Evolutionary conservation across 352 stramenopile species (phyloP).

Genomic region (Pseudoperonospora humuli): DNA sequence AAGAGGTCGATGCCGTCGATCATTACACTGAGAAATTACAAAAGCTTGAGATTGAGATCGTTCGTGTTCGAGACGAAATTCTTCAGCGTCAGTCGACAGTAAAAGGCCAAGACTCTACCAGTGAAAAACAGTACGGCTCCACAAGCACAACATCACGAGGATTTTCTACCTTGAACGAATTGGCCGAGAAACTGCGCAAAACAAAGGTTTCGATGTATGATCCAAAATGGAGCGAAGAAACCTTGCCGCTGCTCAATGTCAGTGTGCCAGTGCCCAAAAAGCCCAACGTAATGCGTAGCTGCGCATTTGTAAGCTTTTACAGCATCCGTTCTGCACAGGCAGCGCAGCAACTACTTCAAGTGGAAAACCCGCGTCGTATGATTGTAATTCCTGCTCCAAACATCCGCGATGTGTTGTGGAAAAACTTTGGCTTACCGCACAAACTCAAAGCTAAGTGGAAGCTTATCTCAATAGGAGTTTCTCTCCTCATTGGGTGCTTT

Average conservation of each 20-base stretch:
- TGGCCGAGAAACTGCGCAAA: constrained; percentile 22
- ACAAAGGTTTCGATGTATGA: constrained; percentile 28
- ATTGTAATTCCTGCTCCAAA: constrained; percentile 51
- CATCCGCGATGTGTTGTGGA: constrained; percentile 62
- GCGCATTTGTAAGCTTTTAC: constrained; percentile 63
- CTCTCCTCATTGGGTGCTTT: constrained; percentile 59
- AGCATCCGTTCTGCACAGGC: constrained; percentile 57
- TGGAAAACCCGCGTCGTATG: constrained; percentile 57
- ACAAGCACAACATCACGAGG: constrained; percentile 1
- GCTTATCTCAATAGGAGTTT: constrained; percentile 41
- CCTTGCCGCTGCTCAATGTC: constrained; percentile 23
- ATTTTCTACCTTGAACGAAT: constrained; percentile 19
- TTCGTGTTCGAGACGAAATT: constrained; percentile 40
- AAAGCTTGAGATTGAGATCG: constrained; percentile 42
- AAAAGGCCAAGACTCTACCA: constrained; percentile 22
- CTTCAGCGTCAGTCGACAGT: constrained; percentile 37
- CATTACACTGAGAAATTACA: constrained; percentile 45
- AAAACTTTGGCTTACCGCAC: constrained; percentile 66
- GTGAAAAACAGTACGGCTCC: constrained; percentile 16
- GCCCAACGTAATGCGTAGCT: constrained; percentile 55
- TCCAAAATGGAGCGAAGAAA: constrained; percentile 19
- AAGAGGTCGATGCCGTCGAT: constrained; percentile 53
- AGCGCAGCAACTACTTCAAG: constrained; percentile 66
- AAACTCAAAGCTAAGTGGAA: constrained; percentile 56
- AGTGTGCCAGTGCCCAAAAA: constrained; percentile 25